Conservation (phyloP, 2,329 filamentous ascomycete genomes). For the Aspergillus flavus region DNA sequence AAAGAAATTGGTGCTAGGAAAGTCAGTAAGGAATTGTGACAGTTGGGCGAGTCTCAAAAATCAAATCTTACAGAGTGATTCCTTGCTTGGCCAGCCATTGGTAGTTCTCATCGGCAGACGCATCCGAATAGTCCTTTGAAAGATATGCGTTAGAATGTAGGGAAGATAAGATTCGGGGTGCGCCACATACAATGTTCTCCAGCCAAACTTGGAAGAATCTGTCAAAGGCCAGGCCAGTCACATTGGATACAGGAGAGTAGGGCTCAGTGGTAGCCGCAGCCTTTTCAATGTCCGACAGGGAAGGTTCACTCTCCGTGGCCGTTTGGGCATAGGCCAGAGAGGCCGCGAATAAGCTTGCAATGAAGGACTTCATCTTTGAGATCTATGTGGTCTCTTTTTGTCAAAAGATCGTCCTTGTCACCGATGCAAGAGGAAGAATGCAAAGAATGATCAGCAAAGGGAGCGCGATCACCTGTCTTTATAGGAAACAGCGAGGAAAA, state of each 20-base stretch:
- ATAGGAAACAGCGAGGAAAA: slow-evolving; percentile 2
- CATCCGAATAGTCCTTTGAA: slow-evolving; percentile 61
- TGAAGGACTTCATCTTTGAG: slow-evolving; percentile 54
- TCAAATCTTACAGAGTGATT: slow-evolving; percentile 53
- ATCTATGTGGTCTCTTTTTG: background rate
- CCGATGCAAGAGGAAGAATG: background rate
- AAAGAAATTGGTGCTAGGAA: slow-evolving; percentile 52
- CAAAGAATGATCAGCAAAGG: slow-evolving; percentile 1
- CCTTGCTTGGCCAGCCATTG: slow-evolving; percentile 48
- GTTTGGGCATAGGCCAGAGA: slow-evolving; percentile 30
- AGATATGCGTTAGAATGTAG: slow-evolving; percentile 39
- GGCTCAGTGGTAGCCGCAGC: slow-evolving; percentile 62
- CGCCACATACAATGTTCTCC: slow-evolving; percentile 67
- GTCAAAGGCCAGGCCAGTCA: slow-evolving; percentile 73
- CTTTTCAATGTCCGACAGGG: slow-evolving; percentile 31
- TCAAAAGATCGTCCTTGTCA: background rate
- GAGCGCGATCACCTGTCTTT: slow-evolving; percentile 4
- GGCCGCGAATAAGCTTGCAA: slow-evolving; percentile 29
- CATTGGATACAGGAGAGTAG: slow-evolving; percentile 63
- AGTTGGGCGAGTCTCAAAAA: background rate
- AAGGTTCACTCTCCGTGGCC: slow-evolving; percentile 28
- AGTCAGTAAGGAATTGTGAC: slow-evolving; percentile 2
- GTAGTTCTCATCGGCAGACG: slow-evolving; percentile 57
- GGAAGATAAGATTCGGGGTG: slow-evolving; percentile 31
- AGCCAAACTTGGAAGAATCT: slow-evolving; percentile 74